These are phyloP conservation scores for Vaccinium darrowii DNA, from an alignment of 148 eudicot species.

Conservation along the genomic window DNA sequence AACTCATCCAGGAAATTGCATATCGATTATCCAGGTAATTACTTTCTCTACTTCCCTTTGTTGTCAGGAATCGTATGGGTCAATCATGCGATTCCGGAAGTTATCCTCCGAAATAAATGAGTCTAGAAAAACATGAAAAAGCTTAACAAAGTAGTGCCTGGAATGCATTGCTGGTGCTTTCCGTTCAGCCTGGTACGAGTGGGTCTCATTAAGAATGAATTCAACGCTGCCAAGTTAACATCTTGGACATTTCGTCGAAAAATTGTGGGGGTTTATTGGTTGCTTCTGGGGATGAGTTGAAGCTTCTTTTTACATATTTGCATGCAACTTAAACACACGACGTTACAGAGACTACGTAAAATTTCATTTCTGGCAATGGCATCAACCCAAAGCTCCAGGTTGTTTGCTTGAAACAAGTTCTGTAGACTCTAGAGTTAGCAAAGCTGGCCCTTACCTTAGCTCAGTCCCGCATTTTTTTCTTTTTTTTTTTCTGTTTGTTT, in stretches of 20 bases:
- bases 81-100: background rate
- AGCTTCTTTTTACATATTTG: background rate
- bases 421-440: background rate
- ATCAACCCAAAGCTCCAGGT: background rate
- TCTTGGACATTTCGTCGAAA: background rate
- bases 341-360: background rate
- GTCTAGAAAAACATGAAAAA: background rate
- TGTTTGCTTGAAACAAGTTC: background rate
- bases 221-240: background rate
- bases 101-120: background rate
- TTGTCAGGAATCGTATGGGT: background rate
- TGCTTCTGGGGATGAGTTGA: background rate
- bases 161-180: background rate
- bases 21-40: slow-evolving; percentile 55
- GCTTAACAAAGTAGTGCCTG: background rate
- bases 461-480: background rate
- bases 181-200: background rate
- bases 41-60: background rate
- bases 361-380: background rate
- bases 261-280: background rate
- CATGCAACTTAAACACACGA: background rate
- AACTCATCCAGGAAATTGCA: slow-evolving; percentile 35
- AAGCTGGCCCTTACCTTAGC: background rate
- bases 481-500: background rate
- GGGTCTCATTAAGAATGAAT: background rate